Evolutionary conservation across 2,329 filamentous ascomycete genomes (phyloP), one percentile per base, ranked within the genome.

Genomic region (Curvularia spicifera): DNA sequence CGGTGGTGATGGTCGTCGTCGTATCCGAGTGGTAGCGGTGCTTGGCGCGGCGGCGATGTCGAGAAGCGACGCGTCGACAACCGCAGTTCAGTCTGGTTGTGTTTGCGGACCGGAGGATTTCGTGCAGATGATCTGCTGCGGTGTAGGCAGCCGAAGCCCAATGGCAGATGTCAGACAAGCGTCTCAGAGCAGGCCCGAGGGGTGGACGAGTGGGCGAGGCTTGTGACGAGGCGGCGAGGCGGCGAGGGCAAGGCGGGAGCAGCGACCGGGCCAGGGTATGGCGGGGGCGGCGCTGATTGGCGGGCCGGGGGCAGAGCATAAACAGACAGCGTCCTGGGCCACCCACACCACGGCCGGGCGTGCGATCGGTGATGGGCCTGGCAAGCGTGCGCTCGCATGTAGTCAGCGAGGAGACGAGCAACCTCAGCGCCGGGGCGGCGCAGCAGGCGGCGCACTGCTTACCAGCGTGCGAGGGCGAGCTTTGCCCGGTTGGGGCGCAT

Each of bases 121-220:
- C 77, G 78, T 82, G 80, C 81, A 83, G 80, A 82, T 83, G 81
- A 83, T 82, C 78, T 79, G 73, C 71, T 66, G 65, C 56, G 60
- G 64, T 57, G 63, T 56, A 59, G 46, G 60, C 53, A 63, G 55
- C 60, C 55, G 64, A 59, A 49, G 66, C 53, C 75, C 72, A 77
- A 75, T 77, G 73, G 64, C 69, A 67, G 66, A 65, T 68, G 69
- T 69, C 68, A 71, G 73, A 74, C 71, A 72, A 58, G 59, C 63
- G 71, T 75, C 71, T 76, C 64, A 74, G 70, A 71, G 10, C 63
- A 64, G 29, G 31, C 2, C 52, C 64, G 67, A 64, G 64, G 58
- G 69, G 67, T 71, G 71, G 53, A 66, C 33, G 33, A n/a, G 33
- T 37, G 33, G 40, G 12, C 65, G 65, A 69, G 70, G 73, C 73